These are phyloP conservation scores for Cyberlindnera misumaiensis DNA, from an alignment of 805 yeast genomes.

Conservation along the genomic window DNA sequence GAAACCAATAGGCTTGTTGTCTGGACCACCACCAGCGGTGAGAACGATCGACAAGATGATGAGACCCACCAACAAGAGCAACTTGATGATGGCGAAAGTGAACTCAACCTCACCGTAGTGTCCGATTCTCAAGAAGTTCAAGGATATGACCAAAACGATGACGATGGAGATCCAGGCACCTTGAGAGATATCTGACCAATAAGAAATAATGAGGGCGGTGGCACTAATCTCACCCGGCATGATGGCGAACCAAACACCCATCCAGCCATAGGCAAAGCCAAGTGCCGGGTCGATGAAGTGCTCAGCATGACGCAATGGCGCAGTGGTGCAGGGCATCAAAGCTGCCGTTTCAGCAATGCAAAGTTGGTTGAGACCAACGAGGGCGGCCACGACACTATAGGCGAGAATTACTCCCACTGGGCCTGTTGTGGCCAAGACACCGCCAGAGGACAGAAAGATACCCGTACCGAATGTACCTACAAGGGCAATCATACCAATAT, in stretches of 20 bases:
- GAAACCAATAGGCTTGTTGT: constrained; percentile 29
- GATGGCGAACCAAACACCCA: constrained; percentile 34
- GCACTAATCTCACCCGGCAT: constrained; percentile 41
- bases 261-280: constrained; percentile 41
- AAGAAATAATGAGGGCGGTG: constrained; percentile 35
- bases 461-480: constrained; percentile 42
- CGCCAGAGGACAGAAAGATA: constrained; percentile 32
- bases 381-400: constrained; percentile 26
- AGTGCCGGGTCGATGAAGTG: constrained; percentile 35
- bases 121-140: constrained; percentile 31
- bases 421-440: constrained; percentile 28
- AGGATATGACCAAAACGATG: constrained; percentile 27
- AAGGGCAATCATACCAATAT: constrained; percentile 42
- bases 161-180: constrained; percentile 39
- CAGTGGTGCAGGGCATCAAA: constrained; percentile 32
- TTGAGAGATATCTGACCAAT: constrained; percentile 37
- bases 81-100: constrained; percentile 34
- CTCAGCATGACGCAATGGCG: constrained; percentile 29
- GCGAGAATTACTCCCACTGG: constrained; percentile 30
- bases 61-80: constrained; percentile 38
- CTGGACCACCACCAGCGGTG: constrained; percentile 37
- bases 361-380: constrained; percentile 33
- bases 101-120: constrained; percentile 47
- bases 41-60: constrained; percentile 41
- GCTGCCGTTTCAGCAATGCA: constrained; percentile 32